phyloP scores from a whole-genome alignment of 257 asterid species.

The Avicennia marina region DNA sequence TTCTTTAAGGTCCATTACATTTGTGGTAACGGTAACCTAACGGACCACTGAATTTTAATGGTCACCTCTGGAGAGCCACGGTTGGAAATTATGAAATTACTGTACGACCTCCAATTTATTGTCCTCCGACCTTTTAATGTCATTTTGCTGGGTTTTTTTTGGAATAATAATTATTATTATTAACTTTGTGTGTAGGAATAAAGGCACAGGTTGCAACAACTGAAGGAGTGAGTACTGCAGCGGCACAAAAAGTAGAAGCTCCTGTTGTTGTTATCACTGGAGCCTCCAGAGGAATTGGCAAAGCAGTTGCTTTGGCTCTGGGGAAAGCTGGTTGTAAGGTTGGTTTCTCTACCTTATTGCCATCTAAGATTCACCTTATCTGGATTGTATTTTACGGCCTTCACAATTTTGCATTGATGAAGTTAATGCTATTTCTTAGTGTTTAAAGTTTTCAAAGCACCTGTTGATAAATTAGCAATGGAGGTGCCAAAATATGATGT shows the following conservation, averaged over 20 bases:
- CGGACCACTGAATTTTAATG: neutral
- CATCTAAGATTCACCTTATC: too few species aligned
- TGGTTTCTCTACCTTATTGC: neutral
- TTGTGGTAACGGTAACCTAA: neutral
- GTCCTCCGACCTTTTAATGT: too few species aligned
- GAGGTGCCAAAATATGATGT: neutral
- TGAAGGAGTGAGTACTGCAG: constrained; percentile 46
- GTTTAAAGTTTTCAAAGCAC: neutral
- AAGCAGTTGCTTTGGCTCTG: constrained; percentile 82
- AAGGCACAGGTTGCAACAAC: constrained; percentile 67
- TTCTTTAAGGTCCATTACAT: neutral
- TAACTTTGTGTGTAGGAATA: constrained; percentile 35
- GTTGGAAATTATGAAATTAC: neutral
- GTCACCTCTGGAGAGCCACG: neutral
- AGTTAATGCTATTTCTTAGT: constrained; percentile 7
- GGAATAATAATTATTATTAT: too few species aligned
- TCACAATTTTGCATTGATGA: too few species aligned
- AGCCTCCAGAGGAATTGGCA: constrained; percentile 96
- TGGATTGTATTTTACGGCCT: too few species aligned
- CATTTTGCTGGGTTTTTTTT: too few species aligned
- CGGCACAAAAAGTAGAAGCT: constrained; percentile 54
- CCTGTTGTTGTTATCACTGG: constrained; percentile 90
- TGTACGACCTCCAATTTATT: neutral
- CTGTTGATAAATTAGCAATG: neutral
- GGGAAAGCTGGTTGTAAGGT: constrained; percentile 99